Base-by-base conservation (phyloP, 345 rosid genomes). In the Cardamine chenopodiifolia region DNA sequence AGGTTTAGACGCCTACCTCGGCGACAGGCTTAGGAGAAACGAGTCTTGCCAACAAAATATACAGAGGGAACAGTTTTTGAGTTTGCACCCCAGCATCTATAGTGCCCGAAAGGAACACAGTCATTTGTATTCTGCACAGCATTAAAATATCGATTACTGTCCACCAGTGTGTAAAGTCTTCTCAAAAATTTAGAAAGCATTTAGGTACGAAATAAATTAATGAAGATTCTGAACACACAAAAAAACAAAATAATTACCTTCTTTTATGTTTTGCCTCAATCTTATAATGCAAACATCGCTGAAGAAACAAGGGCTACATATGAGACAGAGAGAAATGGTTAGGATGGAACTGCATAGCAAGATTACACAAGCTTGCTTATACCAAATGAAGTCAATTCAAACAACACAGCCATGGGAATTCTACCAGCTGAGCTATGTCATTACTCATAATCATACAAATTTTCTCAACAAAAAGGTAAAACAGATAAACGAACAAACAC, bases 281-380 rank as follows among this genome's bases (percentile, higher is more conserved):
- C 83, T 88, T 87, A 85, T 96, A 96, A 60, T 48, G 82, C 86
- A 96, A 75, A 79, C 90, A 89, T 88, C 98, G 85, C 81, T 90
- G 98, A 53, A 87, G 90, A 84, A 89, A 92, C 39, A 74, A 79
- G 45, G 98, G 97, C 97, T 96, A 74, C 80, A 84, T 2, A 26
- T 26, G 52, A 63, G 57, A 80, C 28, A 37, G 3, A 32, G 37
- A 44, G 12, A 61, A 47, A 68, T 25, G 35, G 39, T 74, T 29
- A 67, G 52, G 26, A 23, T 68, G 17, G 56, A 25, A 63, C 64
- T 3, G 4, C 53, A 66, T 35, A 67, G 10, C 58, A 73, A 45
- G 58, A 71, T 45, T 14, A 28, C 49, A 35, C 31, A 62, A 23
- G 23, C 23, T 53, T 54, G 44, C 62, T 13, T 35, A 34, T 23